Conservation (phyloP, 164 flowering plant species). For the Magnolia officinalis region DNA sequence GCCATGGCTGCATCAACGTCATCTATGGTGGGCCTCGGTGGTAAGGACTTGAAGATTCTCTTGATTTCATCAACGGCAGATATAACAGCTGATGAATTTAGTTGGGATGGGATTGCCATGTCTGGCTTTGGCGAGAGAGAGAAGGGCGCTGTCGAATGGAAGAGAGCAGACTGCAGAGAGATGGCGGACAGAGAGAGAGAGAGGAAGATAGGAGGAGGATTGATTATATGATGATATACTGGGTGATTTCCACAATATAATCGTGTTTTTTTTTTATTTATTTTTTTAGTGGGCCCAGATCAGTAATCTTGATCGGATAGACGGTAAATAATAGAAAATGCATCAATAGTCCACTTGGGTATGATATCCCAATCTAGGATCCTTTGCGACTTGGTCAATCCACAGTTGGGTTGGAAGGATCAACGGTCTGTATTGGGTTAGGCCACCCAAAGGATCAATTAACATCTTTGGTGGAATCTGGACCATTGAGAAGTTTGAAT, state of each 20-base stretch:
- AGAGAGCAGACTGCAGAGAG: neutral
- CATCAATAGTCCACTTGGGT: too few relatives aligned
- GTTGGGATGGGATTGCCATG: constrained; percentile 21
- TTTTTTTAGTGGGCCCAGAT: neutral
- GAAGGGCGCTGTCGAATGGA: neutral
- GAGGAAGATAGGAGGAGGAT: neutral
- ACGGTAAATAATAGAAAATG: too few relatives aligned
- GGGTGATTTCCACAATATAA: neutral
- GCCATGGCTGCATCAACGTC: constrained; percentile 60
- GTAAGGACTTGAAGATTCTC: constrained; percentile 51
- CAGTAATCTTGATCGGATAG: too few relatives aligned
- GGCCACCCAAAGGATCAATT: too few relatives aligned
- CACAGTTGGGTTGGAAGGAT: too few relatives aligned
- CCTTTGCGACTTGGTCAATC: too few relatives aligned
- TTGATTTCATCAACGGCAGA: constrained; percentile 51
- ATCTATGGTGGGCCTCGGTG: constrained; percentile 60
- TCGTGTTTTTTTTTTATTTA: neutral
- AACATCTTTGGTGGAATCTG: too few relatives aligned
- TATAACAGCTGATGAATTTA: constrained; percentile 25
- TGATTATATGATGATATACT: neutral
- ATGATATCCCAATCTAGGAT: too few relatives aligned
- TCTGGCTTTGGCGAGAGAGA: neutral
- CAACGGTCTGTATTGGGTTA: too few relatives aligned
- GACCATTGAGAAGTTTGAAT: too few relatives aligned
- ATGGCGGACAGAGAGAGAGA: neutral